Base-by-base conservation (phyloP, 139 green algal species). In the Micractinium sp. region DNA sequence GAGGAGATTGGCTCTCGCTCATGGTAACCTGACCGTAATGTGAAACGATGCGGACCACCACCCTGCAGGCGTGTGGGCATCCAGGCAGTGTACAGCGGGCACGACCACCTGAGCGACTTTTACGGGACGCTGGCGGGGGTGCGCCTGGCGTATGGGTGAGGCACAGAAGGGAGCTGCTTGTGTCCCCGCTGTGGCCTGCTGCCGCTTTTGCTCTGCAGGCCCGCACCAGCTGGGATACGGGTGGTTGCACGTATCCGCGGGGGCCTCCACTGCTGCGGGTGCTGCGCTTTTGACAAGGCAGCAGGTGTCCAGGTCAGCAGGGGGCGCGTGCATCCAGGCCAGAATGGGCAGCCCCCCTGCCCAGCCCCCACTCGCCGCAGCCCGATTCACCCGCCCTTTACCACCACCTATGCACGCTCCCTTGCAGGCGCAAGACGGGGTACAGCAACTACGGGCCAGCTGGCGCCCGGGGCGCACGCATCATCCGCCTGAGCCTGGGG, bases 51-150 rank as follows among this genome's bases (percentile, higher is more conserved):
- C n/a, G n/a, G n/a, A 16, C 47, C 47, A 5, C 47, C 47, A 2
- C 80, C 73, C 33, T 66, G 88, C 69, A 85, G 66, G 90, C 38
- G 16, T 41, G 73, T 79, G 47, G 73, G 73, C 36, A 75, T 92
- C 35, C 22, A 77, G 19, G 81, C 85, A 2, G 41, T 92, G 19
- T 87, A 88, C 39, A 80, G 38, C 53, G 90, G 90, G 31, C 90
- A 92, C 38, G 90, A 92, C 73, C 90, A 92, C 61, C 31, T 53
- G 80, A 90, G 84, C 39, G 82, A 92, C 86, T 92, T 76, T 53
- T 75, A 80, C 3, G 86, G 74, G 31, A 47, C 56, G 19, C 69
- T 78, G 27, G 33, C 82, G 27, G 90, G 90, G 29, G 71, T 90
- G 29, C 61, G 85, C n/a, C 80, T 90, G 41, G 90, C 89, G 1